A percentile compares a stretch with the other conserved stretches of the same genome.
Evolutionary conservation across 441 rosid species (phyloP).

Genomic region (Geranium incanum): DNA sequence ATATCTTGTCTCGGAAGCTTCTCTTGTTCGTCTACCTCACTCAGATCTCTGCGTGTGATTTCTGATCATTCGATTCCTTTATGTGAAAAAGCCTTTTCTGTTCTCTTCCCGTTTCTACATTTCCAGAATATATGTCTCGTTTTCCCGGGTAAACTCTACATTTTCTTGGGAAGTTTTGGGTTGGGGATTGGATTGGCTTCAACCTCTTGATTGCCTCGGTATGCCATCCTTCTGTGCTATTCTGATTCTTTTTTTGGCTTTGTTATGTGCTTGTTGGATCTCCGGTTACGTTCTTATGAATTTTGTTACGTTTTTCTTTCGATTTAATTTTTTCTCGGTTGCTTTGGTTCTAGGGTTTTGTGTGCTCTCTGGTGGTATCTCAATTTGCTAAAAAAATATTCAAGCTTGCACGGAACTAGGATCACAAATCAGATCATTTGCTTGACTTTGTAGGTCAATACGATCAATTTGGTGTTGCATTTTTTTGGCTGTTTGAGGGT

Average conservation of each 20-base stretch:
- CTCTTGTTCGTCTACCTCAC: not conserved
- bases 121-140: not conserved
- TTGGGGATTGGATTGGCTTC: not conserved
- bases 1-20: slow-evolving; percentile 4
- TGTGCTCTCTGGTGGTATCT: not conserved
- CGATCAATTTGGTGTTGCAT: too few relatives aligned
- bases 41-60: slow-evolving; percentile 25
- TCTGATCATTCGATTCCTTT: slow-evolving; percentile 23
- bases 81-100: slow-evolving; percentile 18
- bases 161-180: slow-evolving; percentile 11
- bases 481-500: slow-evolving; percentile 10
- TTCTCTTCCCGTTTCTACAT: not conserved
- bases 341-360: slow-evolving; percentile 3
- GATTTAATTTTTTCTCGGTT: not conserved
- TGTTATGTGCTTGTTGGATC: not conserved
- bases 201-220: too few relatives aligned
- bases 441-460: slow-evolving; percentile 4
- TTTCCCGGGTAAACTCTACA: slow-evolving; percentile 9
- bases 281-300: not conserved
- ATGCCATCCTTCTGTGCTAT: not conserved
- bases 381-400: not conserved
- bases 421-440: not conserved
- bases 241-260: slow-evolving; percentile 2
- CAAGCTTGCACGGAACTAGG: slow-evolving; percentile 15
- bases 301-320: not conserved